Evolutionary conservation across 192 early-diverging fungal genomes (phyloP).

Genomic region (Linnemannia zychae): DNA sequence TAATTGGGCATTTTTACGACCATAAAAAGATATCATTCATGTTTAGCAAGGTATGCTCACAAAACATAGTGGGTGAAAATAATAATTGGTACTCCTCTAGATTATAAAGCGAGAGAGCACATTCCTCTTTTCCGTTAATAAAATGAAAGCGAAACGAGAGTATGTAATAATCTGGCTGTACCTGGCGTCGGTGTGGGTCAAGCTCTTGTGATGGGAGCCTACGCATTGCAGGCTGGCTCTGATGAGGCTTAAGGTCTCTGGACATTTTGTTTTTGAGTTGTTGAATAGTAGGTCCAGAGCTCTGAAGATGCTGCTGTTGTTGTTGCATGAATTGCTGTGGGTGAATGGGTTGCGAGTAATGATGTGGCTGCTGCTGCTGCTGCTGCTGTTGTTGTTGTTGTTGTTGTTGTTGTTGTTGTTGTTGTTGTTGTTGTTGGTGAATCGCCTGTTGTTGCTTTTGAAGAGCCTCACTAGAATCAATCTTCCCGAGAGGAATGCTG

Average conservation of each 20-base stretch:
- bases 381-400: conserved; percentile 36
- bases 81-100: conserved; percentile 4
- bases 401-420: conserved; percentile 33
- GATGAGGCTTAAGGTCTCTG: conserved; percentile 41
- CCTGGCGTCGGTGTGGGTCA: conserved; percentile 35
- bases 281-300: conserved; percentile 42
- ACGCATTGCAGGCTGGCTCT: conserved; percentile 22
- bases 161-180: background rate
- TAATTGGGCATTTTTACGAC: background rate
- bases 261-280: conserved; percentile 58
- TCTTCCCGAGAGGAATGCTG: conserved; percentile 59
- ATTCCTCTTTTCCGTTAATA: background rate
- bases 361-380: conserved; percentile 33
- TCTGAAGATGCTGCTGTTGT: conserved; percentile 24
- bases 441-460: conserved; percentile 53
- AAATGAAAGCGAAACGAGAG: background rate
- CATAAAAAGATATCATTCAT: background rate
- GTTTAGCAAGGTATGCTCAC: background rate
- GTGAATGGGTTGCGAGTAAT: conserved; percentile 16
- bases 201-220: conserved; percentile 44
- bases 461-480: conserved; percentile 59
- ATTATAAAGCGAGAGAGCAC: conserved; percentile 12
- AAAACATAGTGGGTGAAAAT: background rate
- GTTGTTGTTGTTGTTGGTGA: conserved; percentile 39
- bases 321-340: conserved; percentile 51